Percentiles rank a stretch among this genome's conserved stretches.
These are phyloP conservation scores for Fraxinus xanthoxyloides DNA, from an alignment of 305 asterid genomes.

Conservation along the genomic window DNA sequence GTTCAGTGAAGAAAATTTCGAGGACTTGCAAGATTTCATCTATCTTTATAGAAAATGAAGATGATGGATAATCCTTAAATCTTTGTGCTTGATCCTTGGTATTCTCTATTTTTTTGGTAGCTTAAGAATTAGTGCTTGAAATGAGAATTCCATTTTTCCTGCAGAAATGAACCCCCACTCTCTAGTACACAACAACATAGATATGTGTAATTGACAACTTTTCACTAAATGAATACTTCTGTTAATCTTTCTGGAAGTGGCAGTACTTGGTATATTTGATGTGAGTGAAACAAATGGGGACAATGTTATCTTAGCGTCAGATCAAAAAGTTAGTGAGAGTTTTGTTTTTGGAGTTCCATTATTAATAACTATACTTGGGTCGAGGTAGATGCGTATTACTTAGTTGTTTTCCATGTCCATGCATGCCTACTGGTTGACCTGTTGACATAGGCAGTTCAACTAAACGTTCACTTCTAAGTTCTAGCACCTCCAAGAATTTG, in stretches of 20 bases:
- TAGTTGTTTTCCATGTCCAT: neutral
- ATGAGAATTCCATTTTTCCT: neutral
- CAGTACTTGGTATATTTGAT: neutral
- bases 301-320: neutral
- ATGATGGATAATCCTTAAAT: neutral
- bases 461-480: neutral
- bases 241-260: neutral
- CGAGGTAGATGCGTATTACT: neutral
- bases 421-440: neutral
- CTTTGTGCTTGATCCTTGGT: neutral
- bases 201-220: neutral
- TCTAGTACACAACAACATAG: neutral
- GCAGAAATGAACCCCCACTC: neutral
- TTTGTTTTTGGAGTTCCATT: neutral
- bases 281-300: neutral
- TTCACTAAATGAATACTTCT: neutral
- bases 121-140: neutral
- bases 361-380: neutral
- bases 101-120: neutral
- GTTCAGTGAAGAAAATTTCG: neutral
- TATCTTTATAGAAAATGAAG: neutral
- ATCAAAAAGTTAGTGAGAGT: neutral
- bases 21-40: neutral
- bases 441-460: neutral
- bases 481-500: neutral